Base-by-base conservation (phyloP, 2,329 filamentous ascomycete genomes). In the Apiospora kogelbergensis region DNA sequence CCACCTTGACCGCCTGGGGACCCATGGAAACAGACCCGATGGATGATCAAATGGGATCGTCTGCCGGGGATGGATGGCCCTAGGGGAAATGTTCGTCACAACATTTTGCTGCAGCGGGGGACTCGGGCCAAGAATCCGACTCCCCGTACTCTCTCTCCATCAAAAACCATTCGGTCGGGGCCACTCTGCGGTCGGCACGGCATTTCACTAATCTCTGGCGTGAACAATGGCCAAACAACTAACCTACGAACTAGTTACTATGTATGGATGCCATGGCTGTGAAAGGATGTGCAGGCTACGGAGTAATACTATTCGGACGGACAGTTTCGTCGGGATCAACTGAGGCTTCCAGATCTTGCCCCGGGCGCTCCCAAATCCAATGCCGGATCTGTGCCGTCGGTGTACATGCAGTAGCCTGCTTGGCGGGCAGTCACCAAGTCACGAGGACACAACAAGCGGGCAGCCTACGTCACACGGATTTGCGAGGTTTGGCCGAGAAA, bases 41-140 rank as follows among this genome's bases (percentile, higher is more conserved):
- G n/a, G n/a, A n/a, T n/a, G 53, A n/a, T 60, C 53, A 30, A 60
- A 60, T 60, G 53, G 53, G 53, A 57, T n/a, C 11, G 26, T 1
- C 30, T 37, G 37, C 53, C 26, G 53, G 53, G 30, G 53, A 15
- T 33, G 30, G 53, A 15, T 33, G 26, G 53, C 53, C 53, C 53
- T n/a, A 60, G 53, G 53, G 53, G 53, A 60, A 60, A n/a, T 60
- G 53, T 13, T 60, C 53, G 53, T 60, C 26, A 20, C 20, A 60
- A 60, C 53, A 33, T 6, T 30, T 15, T 57, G 48, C 48, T 6
- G 46, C 11, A 33, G 48, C 17, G 42, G 26, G 48, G 53, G 53
- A 30, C 9, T 17, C 53, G 53, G 53, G 17, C 6, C 15, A 37
- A 2, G 9, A 3, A n/a, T 60, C 53, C 53, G 53, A 60, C n/a